Evolutionary conservation across 1,284 basidiomycete species (phyloP).

Genomic region (Boletus semigastroideus): DNA sequence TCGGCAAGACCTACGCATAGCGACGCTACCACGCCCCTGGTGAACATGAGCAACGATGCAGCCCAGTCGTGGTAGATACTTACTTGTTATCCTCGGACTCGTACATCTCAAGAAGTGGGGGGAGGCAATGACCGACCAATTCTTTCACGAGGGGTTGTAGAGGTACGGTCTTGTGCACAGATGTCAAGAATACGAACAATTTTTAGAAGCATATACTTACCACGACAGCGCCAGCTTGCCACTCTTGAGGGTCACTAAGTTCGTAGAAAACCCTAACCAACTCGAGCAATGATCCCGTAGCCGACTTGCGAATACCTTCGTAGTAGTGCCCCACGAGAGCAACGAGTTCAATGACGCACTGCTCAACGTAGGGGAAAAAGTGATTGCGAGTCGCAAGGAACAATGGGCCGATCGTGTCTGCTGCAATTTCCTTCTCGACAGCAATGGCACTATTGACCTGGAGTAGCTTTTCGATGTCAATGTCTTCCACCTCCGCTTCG

Average conservation of each 20-base stretch:
- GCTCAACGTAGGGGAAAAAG: conserved; percentile 90
- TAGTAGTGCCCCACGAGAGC: conserved; percentile 92
- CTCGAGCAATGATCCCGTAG: conserved; percentile 86
- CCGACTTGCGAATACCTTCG: conserved; percentile 96
- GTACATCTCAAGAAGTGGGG: conserved; percentile 85
- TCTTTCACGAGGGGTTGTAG: conserved; percentile 81
- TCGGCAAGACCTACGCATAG: conserved; percentile 88
- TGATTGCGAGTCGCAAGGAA: conserved; percentile 81
- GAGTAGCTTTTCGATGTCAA: conserved; percentile 82
- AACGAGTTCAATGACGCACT: conserved; percentile 79
- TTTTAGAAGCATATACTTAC: conserved; percentile 40
- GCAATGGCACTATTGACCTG: conserved; percentile 97
- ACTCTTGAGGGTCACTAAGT: conserved; percentile 79
- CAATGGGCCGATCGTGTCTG: conserved; percentile 92
- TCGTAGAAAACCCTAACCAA: conserved; percentile 94
- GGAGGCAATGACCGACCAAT: conserved; percentile 77
- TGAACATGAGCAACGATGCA: conserved; percentile 14
- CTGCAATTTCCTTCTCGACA: conserved; percentile 99
- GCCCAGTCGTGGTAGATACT: conserved; percentile 35
- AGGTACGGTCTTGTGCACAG: conserved; percentile 38
- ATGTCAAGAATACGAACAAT: conserved; percentile 1
- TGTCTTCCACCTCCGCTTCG: conserved; percentile 79
- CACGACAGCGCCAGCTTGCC: conserved; percentile 72
- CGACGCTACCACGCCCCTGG: conserved; percentile 82
- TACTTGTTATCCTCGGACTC: conserved; percentile 97